Percentiles rank a stretch among this genome's conserved stretches.
Conservation (phyloP, 2,329 filamentous ascomycete species). For the Lasiodiplodia hormozganensis region DNA sequence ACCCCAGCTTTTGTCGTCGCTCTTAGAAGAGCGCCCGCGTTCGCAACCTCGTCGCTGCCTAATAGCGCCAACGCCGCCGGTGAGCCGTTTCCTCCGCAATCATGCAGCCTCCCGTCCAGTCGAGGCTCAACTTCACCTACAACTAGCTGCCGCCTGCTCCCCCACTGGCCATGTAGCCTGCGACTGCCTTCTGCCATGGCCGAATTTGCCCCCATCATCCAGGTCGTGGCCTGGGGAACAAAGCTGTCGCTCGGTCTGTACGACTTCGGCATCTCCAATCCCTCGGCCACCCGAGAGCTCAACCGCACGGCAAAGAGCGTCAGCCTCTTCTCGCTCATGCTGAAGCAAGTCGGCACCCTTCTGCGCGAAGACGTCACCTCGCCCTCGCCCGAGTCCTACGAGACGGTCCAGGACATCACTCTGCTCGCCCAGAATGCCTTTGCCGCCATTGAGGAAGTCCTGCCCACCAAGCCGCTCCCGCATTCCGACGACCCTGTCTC, state of each 20-base stretch:
- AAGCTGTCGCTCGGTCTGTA: slow-evolving; percentile 45
- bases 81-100: neutral
- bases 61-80: slow-evolving; percentile 7
- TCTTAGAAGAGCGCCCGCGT: neutral
- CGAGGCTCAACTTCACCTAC: slow-evolving; percentile 12
- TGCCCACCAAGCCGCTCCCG: slow-evolving; percentile 30
- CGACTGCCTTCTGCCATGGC: slow-evolving; percentile 38
- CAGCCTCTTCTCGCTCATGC: slow-evolving; percentile 43
- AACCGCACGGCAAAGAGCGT: slow-evolving; percentile 43
- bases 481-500: slow-evolving; percentile 22
- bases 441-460: slow-evolving; percentile 38
- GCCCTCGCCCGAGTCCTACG: slow-evolving; percentile 45
- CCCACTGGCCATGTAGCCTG: slow-evolving; percentile 20
- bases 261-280: slow-evolving; percentile 37
- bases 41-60: slow-evolving; percentile 15
- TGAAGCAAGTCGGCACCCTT: slow-evolving; percentile 48
- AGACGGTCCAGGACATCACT: slow-evolving; percentile 43
- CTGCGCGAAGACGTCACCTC: slow-evolving; percentile 47
- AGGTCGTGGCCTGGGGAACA: slow-evolving; percentile 43
- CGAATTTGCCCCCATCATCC: slow-evolving; percentile 44
- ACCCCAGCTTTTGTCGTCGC: neutral
- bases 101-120: slow-evolving; percentile 8
- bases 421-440: slow-evolving; percentile 41
- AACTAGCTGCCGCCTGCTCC: slow-evolving; percentile 6
- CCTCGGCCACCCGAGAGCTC: slow-evolving; percentile 38